Conservation (phyloP, 345 rosid species). For the Salix suchowensis region DNA sequence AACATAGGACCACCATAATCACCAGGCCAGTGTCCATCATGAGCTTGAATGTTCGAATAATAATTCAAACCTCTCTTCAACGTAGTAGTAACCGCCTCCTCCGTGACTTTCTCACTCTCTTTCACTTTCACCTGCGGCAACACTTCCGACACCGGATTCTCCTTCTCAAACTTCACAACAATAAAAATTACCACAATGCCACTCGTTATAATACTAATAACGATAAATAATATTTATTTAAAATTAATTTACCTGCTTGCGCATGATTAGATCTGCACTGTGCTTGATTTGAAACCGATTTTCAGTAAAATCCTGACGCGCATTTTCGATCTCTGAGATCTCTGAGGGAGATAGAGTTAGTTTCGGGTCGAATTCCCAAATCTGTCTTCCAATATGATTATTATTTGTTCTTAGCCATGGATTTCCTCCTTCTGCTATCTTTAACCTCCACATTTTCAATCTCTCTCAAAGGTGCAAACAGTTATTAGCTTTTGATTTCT, state of each 20-base stretch:
- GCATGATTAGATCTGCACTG: slow-evolving; percentile 86
- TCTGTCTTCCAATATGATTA: slow-evolving; percentile 70
- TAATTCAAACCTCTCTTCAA: slow-evolving; percentile 66
- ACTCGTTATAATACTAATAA: neutral
- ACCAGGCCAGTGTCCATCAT: slow-evolving; percentile 99
- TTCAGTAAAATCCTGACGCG: slow-evolving; percentile 44
- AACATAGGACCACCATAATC: slow-evolving; percentile 99
- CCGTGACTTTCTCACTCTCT: slow-evolving; percentile 57
- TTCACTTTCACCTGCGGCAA: slow-evolving; percentile 51
- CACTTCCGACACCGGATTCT: slow-evolving; percentile 36
- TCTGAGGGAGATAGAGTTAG: slow-evolving; percentile 55
- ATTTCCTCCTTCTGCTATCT: slow-evolving; percentile 71
- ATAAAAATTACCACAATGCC: neutral
- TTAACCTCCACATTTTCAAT: slow-evolving; percentile 78
- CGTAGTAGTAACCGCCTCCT: slow-evolving; percentile 49
- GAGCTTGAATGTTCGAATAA: slow-evolving; percentile 72
- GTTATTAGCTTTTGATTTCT: neutral
- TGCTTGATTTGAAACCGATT: slow-evolving; percentile 66
- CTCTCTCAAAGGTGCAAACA: neutral
- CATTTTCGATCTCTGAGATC: slow-evolving; percentile 53
- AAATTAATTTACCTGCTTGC: slow-evolving; percentile 52
- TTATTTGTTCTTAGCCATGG: slow-evolving; percentile 69
- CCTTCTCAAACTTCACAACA: slow-evolving; percentile 55
- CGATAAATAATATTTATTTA: no score
- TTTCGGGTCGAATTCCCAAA: slow-evolving; percentile 85